Evolutionary conservation across 306 rosid species (phyloP), one percentile per base, ranked within the genome.

Genomic region (Hippophae rhamnoides): DNA sequence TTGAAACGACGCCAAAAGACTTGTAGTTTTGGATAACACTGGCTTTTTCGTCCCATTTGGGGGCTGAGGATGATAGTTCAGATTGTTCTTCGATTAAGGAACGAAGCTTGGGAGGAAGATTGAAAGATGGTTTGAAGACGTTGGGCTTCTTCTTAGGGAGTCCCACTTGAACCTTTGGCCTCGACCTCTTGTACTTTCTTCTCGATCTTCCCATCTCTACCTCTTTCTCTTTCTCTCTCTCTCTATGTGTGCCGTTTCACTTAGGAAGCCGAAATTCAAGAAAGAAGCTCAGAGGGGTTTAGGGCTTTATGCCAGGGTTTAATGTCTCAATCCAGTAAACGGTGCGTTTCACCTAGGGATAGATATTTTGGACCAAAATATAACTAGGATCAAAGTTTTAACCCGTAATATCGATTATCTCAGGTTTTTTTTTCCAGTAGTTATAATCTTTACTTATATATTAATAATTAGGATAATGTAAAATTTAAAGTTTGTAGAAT

Each of bases 121-220:
- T 62, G 75, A 87, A 92, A 5, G 87, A 72, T 0, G 98, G 87
- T 69, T 92, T 92, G 79, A 85, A 76, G 3, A 81, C 56, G 53
- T 82, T 41, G 25, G 98, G 95, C 45, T 92, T 78, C 65, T 73
- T 80, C 78, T 78, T 83, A 7, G 92, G 98, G 6, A 87, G 62
- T 0, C 79, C 98, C 11, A 92, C 92, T 6, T 72, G 81, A 2
- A 92, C 96, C 74, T 92, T 92, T 0, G 86, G 0, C 48, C 84
- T 74, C 2, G 86, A 85, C 58, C 52, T 73, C 89, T 87, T 81
- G 66, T 79, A 83, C 72, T 92, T 92, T 64, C 93, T 85, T 72
- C 98, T 81, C 41, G 98, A 92, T 8, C 98, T 60, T 76, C 95
- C 96, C 98, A 87, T 90, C 56, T 45, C 63, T 56, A 43, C 10